Evolutionary conservation across 2,329 filamentous ascomycete species (phyloP).

Genomic region (Chaetomiaceae sp.): DNA sequence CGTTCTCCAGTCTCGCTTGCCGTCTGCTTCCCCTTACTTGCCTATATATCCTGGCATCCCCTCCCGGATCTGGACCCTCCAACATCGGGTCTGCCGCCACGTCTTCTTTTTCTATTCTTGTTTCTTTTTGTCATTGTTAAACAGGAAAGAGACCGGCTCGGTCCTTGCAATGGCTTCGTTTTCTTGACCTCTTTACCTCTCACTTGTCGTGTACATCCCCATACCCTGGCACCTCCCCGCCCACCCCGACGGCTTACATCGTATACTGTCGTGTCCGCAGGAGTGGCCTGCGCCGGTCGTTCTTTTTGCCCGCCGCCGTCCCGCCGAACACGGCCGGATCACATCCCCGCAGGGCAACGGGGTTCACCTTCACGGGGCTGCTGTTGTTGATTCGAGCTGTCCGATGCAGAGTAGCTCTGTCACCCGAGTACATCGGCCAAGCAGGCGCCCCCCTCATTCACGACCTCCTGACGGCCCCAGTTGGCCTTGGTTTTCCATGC

Average conservation of each 20-base stretch:
- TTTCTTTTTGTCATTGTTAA: constrained; percentile 29
- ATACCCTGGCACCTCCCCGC: constrained; percentile 13
- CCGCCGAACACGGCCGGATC: constrained; percentile 4
- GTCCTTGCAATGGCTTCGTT: constrained; percentile 39
- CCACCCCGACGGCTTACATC: constrained; percentile 4
- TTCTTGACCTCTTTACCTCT: constrained; percentile 32
- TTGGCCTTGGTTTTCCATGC: constrained; percentile 12
- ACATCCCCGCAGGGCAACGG: neutral
- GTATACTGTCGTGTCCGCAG: constrained; percentile 9
- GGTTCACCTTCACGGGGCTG: neutral
- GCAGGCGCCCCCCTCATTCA: constrained; percentile 4
- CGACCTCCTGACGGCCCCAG: constrained; percentile 6
- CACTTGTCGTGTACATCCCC: constrained; percentile 25
- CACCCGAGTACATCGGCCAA: neutral
- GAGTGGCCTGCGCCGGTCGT: constrained; percentile 23
- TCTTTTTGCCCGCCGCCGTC: constrained; percentile 17
- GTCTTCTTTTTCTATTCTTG: constrained; percentile 20
- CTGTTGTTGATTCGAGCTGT: neutral
- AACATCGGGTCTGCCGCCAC: constrained; percentile 20
- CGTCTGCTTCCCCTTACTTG: constrained; percentile 24
- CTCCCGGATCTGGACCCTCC: constrained; percentile 34
- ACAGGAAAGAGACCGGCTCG: constrained; percentile 30
- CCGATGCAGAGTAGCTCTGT: constrained; percentile 9
- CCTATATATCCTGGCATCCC: constrained; percentile 45
- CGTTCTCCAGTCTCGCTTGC: constrained; percentile 20